phyloP scores from a whole-genome alignment of 805 yeast genomes.

The Saccharomycodes ludwigii region DNA sequence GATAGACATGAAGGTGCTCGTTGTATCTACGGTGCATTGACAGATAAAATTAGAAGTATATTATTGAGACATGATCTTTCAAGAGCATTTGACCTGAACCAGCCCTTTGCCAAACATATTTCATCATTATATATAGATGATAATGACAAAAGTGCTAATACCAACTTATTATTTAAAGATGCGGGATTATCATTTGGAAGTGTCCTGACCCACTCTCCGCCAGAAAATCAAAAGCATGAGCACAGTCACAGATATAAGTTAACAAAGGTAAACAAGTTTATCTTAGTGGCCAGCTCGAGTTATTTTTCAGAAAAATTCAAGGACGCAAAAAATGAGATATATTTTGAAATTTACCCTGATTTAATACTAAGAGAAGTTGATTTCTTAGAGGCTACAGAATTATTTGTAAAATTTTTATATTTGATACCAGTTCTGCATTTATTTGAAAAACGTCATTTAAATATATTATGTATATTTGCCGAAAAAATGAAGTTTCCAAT shows the following conservation, averaged over 20 bases:
- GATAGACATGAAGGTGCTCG: constrained; percentile 75
- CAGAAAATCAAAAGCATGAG: no score
- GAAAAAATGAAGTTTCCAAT: constrained; percentile 24
- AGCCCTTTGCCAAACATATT: constrained; percentile 65
- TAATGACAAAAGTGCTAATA: constrained; percentile 12
- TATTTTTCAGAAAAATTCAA: constrained; percentile 19
- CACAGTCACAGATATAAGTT: background rate
- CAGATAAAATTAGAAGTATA: constrained; percentile 47
- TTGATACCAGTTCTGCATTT: constrained; percentile 29
- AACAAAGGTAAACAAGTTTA: constrained; percentile 28
- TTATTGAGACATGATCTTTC: constrained; percentile 51
- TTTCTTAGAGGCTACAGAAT: constrained; percentile 14
- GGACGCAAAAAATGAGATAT: constrained; percentile 7
- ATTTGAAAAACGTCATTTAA: constrained; percentile 20
- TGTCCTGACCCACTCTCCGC: no score
- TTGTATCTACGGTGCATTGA: constrained; percentile 69
- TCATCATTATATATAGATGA: constrained; percentile 27
- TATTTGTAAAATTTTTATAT: constrained; percentile 24
- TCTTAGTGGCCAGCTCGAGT: constrained; percentile 27
- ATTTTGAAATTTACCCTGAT: no score
- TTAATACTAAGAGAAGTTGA: constrained; percentile 11
- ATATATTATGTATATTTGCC: constrained; percentile 22
- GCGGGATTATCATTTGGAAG: no score
- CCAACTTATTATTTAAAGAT: constrained; percentile 20
- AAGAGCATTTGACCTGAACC: constrained; percentile 51